Conservation (phyloP, 257 asterid genomes). For the Fraxinus cuspidata region DNA sequence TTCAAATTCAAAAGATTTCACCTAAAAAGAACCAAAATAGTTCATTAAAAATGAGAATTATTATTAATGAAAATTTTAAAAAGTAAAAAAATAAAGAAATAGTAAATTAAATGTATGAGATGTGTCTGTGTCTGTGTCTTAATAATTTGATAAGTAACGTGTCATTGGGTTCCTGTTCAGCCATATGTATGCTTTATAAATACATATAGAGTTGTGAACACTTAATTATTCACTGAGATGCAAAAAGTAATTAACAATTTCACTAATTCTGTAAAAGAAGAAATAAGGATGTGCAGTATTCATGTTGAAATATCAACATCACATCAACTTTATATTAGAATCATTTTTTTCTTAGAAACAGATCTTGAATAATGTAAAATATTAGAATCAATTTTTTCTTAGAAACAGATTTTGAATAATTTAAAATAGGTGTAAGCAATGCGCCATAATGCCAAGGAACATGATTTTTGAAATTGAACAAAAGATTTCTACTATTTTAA, state of each 20-base stretch:
- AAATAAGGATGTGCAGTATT: too few species aligned
- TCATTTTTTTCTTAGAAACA: constrained; percentile 12
- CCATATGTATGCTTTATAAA: background rate
- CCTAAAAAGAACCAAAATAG: background rate
- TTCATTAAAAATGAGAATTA: background rate
- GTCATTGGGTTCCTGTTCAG: background rate
- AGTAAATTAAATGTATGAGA: background rate
- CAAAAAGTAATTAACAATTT: background rate
- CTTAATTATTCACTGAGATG: background rate
- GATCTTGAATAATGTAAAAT: background rate
- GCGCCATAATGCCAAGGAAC: background rate
- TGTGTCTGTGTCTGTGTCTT: background rate
- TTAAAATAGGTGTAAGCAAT: background rate
- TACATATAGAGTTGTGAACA: background rate
- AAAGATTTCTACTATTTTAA: background rate
- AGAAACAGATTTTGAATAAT: constrained; percentile 12
- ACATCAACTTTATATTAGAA: background rate
- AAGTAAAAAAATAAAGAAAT: background rate
- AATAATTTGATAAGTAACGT: background rate
- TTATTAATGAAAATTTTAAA: background rate
- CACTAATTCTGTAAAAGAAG: background rate
- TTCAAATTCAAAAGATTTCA: background rate
- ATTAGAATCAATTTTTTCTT: background rate
- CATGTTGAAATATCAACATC: background rate
- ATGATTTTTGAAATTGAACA: constrained; percentile 9